Evolutionary conservation across 2,329 filamentous ascomycete genomes (phyloP), one percentile per base, ranked within the genome.

Genomic region (Penicillium sp.): DNA sequence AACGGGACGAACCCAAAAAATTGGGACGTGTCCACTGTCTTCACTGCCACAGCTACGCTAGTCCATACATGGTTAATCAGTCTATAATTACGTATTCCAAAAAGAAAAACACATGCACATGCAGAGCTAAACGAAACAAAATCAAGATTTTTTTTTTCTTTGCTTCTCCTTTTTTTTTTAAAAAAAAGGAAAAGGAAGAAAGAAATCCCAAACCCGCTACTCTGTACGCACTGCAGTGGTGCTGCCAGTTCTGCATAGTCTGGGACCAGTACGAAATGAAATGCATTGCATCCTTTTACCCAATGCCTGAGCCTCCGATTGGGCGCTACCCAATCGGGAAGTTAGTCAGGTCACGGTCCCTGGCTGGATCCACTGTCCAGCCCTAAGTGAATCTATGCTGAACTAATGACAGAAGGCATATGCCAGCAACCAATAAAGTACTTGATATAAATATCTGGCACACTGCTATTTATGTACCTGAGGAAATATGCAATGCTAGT

Each of bases 221-320:
- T 28, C 8, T 8, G 8, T 33, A 35, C 30, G 3, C 16, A 35
- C 12, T 16, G 30, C 30, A 35, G 30, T 35, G 8, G 9, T 43
- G n/a, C 40, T 43, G 20, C 40, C 40, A 43, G 40, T 5, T 23
- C 8, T 43, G 40, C 20, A 23, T 43, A 6, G 40, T 3, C 20
- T 43, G 40, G 38, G 40, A 43, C 20, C 20, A 23, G 40, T 43
- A 12, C 9, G 40, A 21, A 40, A 8, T 21, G 40, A 14, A 43
- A 43, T 43, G 40, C 40, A 43, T 20, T 21, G 40, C 20, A 43
- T 43, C 23, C 40, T 43, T 20, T 40, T 14, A 20, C 2, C 28
- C 33, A 14, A 23, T n/a, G 8, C 42, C 28, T 47, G 51, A 53
- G 51, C 42, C 28, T 53, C 51, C 51, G 51, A 53, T 53, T 53